Percentiles rank a stretch among this genome's conserved stretches.
Conservation (phyloP, 305 asterid species). For the Fraxinus sp. region DNA sequence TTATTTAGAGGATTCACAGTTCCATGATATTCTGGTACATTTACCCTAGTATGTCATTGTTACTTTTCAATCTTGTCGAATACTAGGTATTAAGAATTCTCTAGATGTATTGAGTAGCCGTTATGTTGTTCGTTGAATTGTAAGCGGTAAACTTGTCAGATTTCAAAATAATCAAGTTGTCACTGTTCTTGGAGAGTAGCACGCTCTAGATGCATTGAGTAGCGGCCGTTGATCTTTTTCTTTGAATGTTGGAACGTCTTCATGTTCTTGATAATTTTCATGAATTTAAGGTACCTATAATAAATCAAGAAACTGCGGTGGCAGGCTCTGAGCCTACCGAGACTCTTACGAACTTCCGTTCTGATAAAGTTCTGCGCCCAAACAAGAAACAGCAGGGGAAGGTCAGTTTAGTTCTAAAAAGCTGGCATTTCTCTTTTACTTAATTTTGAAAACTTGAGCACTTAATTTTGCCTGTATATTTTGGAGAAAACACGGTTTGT, state of each 20-base stretch:
- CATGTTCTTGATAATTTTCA: not conserved
- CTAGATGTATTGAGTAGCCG: not conserved
- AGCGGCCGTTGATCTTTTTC: not conserved
- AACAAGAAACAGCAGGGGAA: slow-evolving; percentile 39
- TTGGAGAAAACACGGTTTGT: slow-evolving; percentile 63
- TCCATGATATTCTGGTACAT: not conserved
- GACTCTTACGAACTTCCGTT: slow-evolving; percentile 51
- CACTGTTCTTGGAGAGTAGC: not conserved
- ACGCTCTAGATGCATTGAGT: no score
- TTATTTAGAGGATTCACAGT: not conserved
- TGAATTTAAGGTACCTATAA: slow-evolving; percentile 46
- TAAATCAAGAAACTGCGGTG: slow-evolving; percentile 56
- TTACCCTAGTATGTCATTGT: not conserved
- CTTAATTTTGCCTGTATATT: slow-evolving; percentile 44
- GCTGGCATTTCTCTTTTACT: not conserved
- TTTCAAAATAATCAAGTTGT: not conserved
- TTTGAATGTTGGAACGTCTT: not conserved
- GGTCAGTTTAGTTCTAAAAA: slow-evolving; percentile 20
- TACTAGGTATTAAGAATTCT: not conserved
- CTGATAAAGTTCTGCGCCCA: slow-evolving; percentile 42
- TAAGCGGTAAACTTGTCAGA: not conserved
- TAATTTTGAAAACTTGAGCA: not conserved
- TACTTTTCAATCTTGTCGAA: not conserved
- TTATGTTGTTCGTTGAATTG: not conserved
- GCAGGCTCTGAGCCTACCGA: slow-evolving; percentile 45